phyloP scores from a whole-genome alignment of 192 early-diverging fungal genomes.

The Coemansia sp. region DNA sequence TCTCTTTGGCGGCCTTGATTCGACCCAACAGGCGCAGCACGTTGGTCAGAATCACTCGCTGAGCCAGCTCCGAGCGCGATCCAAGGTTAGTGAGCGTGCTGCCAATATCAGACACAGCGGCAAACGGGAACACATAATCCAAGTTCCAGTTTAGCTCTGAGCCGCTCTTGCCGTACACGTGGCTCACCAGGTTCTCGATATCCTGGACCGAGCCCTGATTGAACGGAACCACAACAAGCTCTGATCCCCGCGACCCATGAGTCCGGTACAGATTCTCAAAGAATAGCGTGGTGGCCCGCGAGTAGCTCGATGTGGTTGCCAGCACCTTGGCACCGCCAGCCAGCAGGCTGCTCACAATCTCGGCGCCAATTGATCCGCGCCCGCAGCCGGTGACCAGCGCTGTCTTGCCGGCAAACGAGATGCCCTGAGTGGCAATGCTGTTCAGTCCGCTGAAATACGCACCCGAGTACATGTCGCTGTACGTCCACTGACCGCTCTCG shows the following conservation, averaged over 20 bases:
- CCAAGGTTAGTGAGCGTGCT: conserved; percentile 79
- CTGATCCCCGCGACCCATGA: conserved; percentile 79
- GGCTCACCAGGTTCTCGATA: conserved; percentile 64
- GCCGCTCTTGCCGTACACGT: conserved; percentile 72
- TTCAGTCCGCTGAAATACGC: conserved; percentile 73
- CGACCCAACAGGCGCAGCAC: conserved; percentile 78
- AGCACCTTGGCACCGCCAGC: conserved; percentile 88
- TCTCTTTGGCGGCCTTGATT: conserved; percentile 80
- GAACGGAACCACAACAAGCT: conserved; percentile 79
- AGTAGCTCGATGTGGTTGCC: conserved; percentile 89
- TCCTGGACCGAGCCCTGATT: too few species aligned
- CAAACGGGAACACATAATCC: conserved; percentile 90
- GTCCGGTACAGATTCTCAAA: conserved; percentile 86
- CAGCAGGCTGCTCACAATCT: conserved; percentile 84
- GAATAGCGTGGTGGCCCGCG: conserved; percentile 46
- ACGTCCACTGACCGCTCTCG: conserved; percentile 59
- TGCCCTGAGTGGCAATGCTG: conserved; percentile 68
- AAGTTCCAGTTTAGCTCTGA: conserved; percentile 82
- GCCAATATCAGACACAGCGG: conserved; percentile 83
- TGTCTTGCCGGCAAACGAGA: conserved; percentile 78
- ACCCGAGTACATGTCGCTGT: conserved; percentile 63
- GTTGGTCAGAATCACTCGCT: conserved; percentile 92
- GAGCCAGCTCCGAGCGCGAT: conserved; percentile 82
- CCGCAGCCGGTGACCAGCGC: conserved; percentile 91
- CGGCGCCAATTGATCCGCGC: conserved; percentile 85